Evolutionary conservation across 1,284 basidiomycete genomes (phyloP), one percentile per base, ranked within the genome.

Genomic region (Ustilago tritici): DNA sequence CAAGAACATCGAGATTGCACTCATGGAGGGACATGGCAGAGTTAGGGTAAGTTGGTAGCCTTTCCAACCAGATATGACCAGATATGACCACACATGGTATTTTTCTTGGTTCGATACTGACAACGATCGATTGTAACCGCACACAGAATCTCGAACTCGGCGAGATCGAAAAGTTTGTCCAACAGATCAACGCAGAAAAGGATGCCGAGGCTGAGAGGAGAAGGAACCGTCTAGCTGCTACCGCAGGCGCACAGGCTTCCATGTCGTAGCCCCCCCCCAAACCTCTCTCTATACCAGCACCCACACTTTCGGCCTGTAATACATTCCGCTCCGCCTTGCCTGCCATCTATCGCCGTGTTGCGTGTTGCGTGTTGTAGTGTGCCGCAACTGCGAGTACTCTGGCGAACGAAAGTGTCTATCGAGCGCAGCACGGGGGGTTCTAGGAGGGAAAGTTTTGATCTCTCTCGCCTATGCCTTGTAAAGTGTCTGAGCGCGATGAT

Each of bases 1-100:
- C 4, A 99, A 99, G 90, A 99, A 86, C 70, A 85, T 86, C 47
- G 84, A 86, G 41, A 83, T 86, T 38, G 82, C 80, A 1, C 50
- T 85, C 15, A 85, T 86, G 83, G 78, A 82, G 0, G 83, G 80
- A 0, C 78, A 83, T 52, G 84, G 81, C 2, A 56, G 82, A 53
- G 73, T 85, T 11, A 68, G 78, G 49, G 57, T 59, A 59, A 49
- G 57, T 59, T 34, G 9, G 11, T 31, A 43, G 31, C 19, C 7
- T 32, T 28, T 19, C 32, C 6, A 23, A 23, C 23, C 23, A 23
- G 23, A 23, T 23, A 23, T 23, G 23, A 23, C 23, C 23, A 23
- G 23, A 23, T 23, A 23, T 23, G 23, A 23, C 23, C 23, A 23
- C 2, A 23, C 23, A 23, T 23, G 23, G 23, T 23, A 6, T 46